A percentile compares a stretch with the other conserved stretches of the same genome.
phyloP scores from a whole-genome alignment of 2,329 filamentous ascomycete genomes.

The Neopestalotiopsis rosae region DNA sequence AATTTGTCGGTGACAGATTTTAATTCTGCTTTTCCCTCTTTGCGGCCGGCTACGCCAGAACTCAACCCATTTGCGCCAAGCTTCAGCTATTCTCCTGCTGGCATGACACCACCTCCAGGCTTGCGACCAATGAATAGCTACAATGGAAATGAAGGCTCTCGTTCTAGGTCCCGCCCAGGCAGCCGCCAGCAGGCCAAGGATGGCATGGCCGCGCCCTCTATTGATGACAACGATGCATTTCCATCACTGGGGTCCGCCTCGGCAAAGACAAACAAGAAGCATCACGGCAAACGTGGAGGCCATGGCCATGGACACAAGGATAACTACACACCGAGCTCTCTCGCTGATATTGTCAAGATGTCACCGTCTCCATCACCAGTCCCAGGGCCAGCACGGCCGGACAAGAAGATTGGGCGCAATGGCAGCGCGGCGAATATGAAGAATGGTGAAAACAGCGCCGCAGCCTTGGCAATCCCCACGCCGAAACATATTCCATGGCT shows the following conservation, averaged over 20 bases:
- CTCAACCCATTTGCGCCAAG: conserved; percentile 57
- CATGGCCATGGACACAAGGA: conserved; percentile 77
- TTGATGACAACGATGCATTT: conserved; percentile 96
- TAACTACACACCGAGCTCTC: conserved; percentile 71
- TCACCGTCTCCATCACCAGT: conserved; percentile 79
- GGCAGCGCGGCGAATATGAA: conserved; percentile 69
- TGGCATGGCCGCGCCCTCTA: conserved; percentile 72
- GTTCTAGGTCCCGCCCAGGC: conserved; percentile 79
- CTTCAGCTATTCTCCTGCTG: conserved; percentile 58
- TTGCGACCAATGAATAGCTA: conserved; percentile 67
- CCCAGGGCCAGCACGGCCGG: conserved; percentile 56
- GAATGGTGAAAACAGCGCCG: conserved; percentile 77
- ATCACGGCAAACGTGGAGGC: conserved; percentile 88
- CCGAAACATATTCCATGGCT: conserved; percentile 96
- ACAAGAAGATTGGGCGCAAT: conserved; percentile 66
- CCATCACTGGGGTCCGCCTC: conserved; percentile 82
- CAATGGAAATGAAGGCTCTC: conserved; percentile 61
- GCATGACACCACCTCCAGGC: conserved; percentile 71
- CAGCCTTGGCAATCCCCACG: conserved; percentile 81
- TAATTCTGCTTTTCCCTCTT: conserved; percentile 77
- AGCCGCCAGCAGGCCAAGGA: conserved; percentile 75
- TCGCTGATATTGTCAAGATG: conserved; percentile 96
- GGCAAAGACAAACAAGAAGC: conserved; percentile 82
- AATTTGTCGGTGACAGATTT: conserved; percentile 83
- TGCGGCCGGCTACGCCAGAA: conserved; percentile 67